phyloP scores from a whole-genome alignment of 164 flowering plant genomes.

The Warburgia ugandensis region DNA sequence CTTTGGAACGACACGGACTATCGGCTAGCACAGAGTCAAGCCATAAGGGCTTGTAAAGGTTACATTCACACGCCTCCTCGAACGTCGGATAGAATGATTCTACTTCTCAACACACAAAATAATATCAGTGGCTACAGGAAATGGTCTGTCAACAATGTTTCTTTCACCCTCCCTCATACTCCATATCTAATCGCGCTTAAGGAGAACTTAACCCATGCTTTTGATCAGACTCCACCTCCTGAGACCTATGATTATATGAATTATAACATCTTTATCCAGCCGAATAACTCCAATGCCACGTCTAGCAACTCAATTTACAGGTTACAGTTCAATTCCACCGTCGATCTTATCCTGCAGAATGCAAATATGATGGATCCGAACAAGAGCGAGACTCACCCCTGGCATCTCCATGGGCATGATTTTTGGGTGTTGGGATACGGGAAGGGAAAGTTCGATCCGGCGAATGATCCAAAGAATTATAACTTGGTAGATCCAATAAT shows the following conservation, averaged over 20 bases:
- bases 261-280: conserved; percentile 35
- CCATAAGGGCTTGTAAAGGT: conserved; percentile 45
- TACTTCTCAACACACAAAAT: conserved; percentile 78
- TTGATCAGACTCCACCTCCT: conserved; percentile 50
- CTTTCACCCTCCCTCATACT: conserved; percentile 56
- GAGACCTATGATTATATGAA: conserved; percentile 30
- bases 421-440: conserved; percentile 90
- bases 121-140: conserved; percentile 26
- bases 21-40: conserved; percentile 34
- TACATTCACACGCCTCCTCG: conserved; percentile 42
- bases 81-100: conserved; percentile 41
- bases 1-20: conserved; percentile 40
- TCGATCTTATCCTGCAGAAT: conserved; percentile 65
- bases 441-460: conserved; percentile 41
- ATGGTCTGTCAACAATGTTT: conserved; percentile 76
- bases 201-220: conserved; percentile 23
- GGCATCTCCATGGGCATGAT: conserved; percentile 93
- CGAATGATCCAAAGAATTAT: conserved; percentile 33
- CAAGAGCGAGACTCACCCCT: conserved; percentile 76
- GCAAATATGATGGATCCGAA: conserved; percentile 39
- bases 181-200: conserved; percentile 68
- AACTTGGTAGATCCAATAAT: conserved; percentile 57
- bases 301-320: conserved; percentile 35
- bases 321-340: conserved; percentile 45
- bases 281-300: conserved; percentile 40